Base-by-base conservation (phyloP, 1,139 yeast species). In the Hemisphaericaspora xylofermentans region DNA sequence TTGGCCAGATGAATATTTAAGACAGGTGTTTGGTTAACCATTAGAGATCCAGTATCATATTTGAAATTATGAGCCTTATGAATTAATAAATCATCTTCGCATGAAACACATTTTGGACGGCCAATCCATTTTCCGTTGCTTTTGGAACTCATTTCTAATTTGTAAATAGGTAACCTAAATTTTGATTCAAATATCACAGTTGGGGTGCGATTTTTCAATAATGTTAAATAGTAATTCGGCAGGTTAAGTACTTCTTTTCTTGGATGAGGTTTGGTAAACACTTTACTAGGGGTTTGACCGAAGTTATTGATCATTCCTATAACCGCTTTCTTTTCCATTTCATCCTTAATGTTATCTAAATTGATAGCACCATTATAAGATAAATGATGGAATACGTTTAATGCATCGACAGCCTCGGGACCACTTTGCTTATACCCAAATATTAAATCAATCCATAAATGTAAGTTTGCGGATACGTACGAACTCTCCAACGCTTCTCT, bases 271-370 rank as follows among this genome's bases (percentile, higher is more conserved):
- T 70, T 73, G 8, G 62, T 65, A 52, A 88, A 87, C 10, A 88
- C 64, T 50, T 84, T 86, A 36, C 74, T 57, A 1, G 96, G 96
- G 0, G 95, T 88, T 57, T 88, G 96, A 0, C 96, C 96, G 68
- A 88, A 88, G 58, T 88, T 88, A 56, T 88, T 91, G 36, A 88
- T 88, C 56, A 85, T 84, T 1, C 95, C 91, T 24, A 88, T 84
- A 2, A 83, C 74, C 0, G 95, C 93, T 29, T 81, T 70, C 47
- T 83, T 74, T 57, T 88, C 95, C 46, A 76, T 69, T 29, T 82
- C 88, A 56, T 88, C 91, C 44, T 76, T 71, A 35, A 88, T 82
- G 27, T 70, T 72, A 49, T 86, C 95, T 41, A 88, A 64, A 56
- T 88, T 80, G 18, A 87, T 82, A 0, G 91, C 88, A 1, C 96